Conservation (phyloP, 2,329 filamentous ascomycete genomes). For the Phaeosphaeria sp. region DNA sequence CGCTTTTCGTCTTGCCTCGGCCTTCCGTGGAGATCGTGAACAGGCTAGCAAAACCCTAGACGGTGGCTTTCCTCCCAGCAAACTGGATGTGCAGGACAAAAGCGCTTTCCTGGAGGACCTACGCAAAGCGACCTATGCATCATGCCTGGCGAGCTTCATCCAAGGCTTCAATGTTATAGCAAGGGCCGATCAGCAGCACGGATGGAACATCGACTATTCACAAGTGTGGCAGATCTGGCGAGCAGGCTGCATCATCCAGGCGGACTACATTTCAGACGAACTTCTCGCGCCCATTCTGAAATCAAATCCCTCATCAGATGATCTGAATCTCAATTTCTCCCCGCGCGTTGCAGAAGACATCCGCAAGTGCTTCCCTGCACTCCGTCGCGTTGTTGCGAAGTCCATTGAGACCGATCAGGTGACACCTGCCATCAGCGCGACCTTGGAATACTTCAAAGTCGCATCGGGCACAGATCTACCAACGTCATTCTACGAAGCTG, state of each 20-base stretch:
- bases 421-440: constrained; percentile 66
- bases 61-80: constrained; percentile 50
- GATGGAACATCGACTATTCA: constrained; percentile 64
- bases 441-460: constrained; percentile 72
- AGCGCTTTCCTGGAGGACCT: constrained; percentile 63
- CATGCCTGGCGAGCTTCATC: constrained; percentile 67
- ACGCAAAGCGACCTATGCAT: constrained; percentile 66
- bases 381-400: constrained; percentile 65
- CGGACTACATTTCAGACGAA: constrained; percentile 66
- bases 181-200: constrained; percentile 63
- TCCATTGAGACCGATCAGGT: constrained; percentile 65
- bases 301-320: constrained; percentile 44
- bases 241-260: constrained; percentile 74
- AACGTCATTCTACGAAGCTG: constrained; percentile 73
- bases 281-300: constrained; percentile 60
- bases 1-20: constrained; percentile 68
- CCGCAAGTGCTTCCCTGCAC: constrained; percentile 55
- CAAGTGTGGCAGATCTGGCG: constrained; percentile 69
- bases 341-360: constrained; percentile 62
- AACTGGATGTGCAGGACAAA: constrained; percentile 40
- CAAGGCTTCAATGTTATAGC: constrained; percentile 72
- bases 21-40: constrained; percentile 64
- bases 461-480: constrained; percentile 66
- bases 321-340: constrained; percentile 54
- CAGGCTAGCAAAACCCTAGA: constrained; percentile 57